Base-by-base conservation (phyloP, 73 alveolate species). In the Paramecium sonneborni region DNA sequence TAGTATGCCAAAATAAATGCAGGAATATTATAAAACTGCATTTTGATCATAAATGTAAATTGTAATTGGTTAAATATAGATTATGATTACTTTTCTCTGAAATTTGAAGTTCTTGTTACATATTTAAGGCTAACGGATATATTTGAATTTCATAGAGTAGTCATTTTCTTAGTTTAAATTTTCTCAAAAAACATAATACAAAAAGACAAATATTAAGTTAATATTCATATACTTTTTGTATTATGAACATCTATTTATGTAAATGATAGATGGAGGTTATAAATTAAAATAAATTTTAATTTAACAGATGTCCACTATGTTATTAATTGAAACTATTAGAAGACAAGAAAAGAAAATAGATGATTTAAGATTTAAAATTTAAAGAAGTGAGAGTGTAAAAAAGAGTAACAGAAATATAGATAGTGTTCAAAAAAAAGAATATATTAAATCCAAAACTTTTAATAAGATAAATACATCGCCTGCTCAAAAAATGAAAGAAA, bases 251-350 rank as follows among this genome's bases (percentile, higher is more conserved):
- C 68, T 52, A 2, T 6, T 1, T 52, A 6, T 52, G 32, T 15
- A 52, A 52, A 4, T 18, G 32, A 52, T 4, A 4, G 68, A 23
- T 52, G 15, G 15, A n/a, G 32, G 68, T 52, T 52, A 52, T 52
- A 52, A 52, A 52, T 52, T 52, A 52, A 52, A 52, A 52, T 52
- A 52, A 18, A 52, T 52, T 52, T 52, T 46, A 46, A 52, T 52
- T 62, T 62, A 62, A 62, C 84, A 26, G 84, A 62, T 62, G 84
- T 62, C 84, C 21, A 62, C 48, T 28, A 62, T 32, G 44, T 26
- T 62, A 62, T 32, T 62, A 26, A 62, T 62, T 1, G 84, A 62
- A 26, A 62, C 84, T 5, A 62, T 62, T 9, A 62, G 12, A 30
- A 62, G 84, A 14, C 44, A 62, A 62, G 84, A 62, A 7, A 62